phyloP scores from a whole-genome alignment of 2,329 filamentous ascomycete genomes.

The Aspergillus sp. region DNA sequence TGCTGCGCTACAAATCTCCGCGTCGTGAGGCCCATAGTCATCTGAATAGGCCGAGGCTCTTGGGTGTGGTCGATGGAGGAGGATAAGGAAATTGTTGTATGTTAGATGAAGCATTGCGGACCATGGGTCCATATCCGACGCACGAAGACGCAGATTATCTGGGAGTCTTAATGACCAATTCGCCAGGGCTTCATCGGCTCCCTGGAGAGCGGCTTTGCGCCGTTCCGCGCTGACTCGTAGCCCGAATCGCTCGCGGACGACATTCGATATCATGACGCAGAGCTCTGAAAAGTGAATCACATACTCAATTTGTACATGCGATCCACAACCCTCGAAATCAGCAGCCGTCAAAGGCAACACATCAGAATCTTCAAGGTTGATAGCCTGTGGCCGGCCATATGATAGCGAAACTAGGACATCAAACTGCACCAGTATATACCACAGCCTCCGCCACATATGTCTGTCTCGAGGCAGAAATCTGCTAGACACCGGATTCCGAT shows the following conservation, averaged over 20 bases:
- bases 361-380: constrained; percentile 47
- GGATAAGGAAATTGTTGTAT: constrained; percentile 40
- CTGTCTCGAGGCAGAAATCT: constrained; percentile 35
- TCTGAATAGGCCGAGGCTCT: constrained; percentile 36
- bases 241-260: constrained; percentile 36
- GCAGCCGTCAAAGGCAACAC: constrained; percentile 37
- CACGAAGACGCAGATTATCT: constrained; percentile 32
- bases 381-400: constrained; percentile 46
- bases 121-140: constrained; percentile 37
- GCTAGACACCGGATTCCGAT: constrained; percentile 36
- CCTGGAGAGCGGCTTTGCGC: constrained; percentile 34
- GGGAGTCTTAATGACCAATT: constrained; percentile 37
- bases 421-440: constrained; percentile 39
- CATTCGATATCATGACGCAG: constrained; percentile 44
- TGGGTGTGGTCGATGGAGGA: constrained; percentile 39
- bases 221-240: constrained; percentile 32
- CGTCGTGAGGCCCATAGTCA: constrained; percentile 39
- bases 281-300: constrained; percentile 44
- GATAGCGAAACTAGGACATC: constrained; percentile 38
- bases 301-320: constrained; percentile 37
- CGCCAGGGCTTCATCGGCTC: constrained; percentile 35
- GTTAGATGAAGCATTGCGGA: constrained; percentile 38
- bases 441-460: constrained; percentile 37
- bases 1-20: constrained; percentile 39
- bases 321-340: constrained; percentile 43